Percentiles rank a stretch among this genome's conserved stretches.
Evolutionary conservation across 2,329 filamentous ascomycete genomes (phyloP).

Genomic region (Aureobasidium sp.): DNA sequence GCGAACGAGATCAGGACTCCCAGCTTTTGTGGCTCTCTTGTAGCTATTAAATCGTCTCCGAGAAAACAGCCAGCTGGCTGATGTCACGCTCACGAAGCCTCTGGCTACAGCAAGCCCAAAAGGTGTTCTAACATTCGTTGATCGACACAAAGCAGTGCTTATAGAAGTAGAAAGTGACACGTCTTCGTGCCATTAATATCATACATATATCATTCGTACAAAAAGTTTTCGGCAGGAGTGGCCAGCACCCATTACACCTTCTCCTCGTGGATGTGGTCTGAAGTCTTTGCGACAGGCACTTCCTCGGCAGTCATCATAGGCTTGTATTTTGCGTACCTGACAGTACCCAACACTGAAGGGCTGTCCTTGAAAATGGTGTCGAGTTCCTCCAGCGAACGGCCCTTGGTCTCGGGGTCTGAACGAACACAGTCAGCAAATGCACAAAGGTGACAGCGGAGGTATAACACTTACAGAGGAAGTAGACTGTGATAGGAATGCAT

Average conservation of each 20-base stretch:
- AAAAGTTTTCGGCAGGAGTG: neutral
- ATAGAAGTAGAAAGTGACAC: neutral
- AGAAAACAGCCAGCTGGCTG: neutral
- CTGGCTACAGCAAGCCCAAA: neutral
- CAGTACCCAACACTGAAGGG: constrained; percentile 15
- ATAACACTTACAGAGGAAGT: constrained; percentile 36
- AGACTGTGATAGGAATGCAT: constrained; percentile 40
- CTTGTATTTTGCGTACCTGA: constrained; percentile 17
- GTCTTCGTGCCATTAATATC: neutral
- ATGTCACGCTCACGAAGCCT: neutral
- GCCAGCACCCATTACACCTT: constrained; percentile 2
- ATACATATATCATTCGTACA: constrained; percentile 1
- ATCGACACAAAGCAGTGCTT: neutral
- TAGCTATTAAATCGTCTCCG: too few relatives aligned
- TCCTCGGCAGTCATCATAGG: constrained; percentile 8
- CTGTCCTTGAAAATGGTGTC: constrained; percentile 24
- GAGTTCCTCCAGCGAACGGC: constrained; percentile 27
- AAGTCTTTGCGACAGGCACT: constrained; percentile 6
- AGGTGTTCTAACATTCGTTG: neutral
- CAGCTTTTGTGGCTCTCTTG: too few relatives aligned
- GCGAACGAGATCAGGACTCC: neutral
- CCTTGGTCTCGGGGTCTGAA: constrained; percentile 23
- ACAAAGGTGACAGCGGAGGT: neutral
- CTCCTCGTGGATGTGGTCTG: constrained; percentile 1
- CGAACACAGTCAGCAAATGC: neutral